These are phyloP conservation scores for Nothopassalora personata DNA, from an alignment of 2,329 filamentous ascomycete species.

Conservation along the genomic window DNA sequence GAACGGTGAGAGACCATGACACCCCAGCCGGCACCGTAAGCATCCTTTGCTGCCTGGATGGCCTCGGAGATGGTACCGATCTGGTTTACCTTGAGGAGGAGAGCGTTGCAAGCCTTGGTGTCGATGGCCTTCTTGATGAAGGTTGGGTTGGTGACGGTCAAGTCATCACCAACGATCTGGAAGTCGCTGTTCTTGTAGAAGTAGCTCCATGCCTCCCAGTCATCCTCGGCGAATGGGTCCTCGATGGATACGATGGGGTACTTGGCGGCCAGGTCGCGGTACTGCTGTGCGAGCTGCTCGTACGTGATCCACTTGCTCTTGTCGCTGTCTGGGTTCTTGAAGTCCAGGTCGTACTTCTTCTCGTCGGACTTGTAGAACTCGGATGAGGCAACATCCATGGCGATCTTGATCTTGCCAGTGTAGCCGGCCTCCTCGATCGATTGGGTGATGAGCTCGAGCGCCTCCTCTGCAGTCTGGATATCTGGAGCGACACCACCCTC, in stretches of 20 bases:
- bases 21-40: constrained; percentile 90
- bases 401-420: constrained; percentile 93
- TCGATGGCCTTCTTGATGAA: constrained; percentile 99
- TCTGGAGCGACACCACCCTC: constrained; percentile 99
- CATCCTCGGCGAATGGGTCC: constrained; percentile 98
- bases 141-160: constrained; percentile 97
- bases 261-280: constrained; percentile 81
- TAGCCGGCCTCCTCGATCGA: constrained; percentile 95
- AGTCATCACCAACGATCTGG: constrained; percentile 96
- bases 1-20: constrained; percentile 99
- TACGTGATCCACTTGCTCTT: constrained; percentile 97
- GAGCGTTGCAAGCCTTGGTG: constrained; percentile 96
- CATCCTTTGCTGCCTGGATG: constrained; percentile 98
- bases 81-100: constrained; percentile 99
- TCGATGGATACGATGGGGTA: constrained; percentile 99
- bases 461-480: constrained; percentile 95
- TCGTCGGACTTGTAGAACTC: constrained; percentile 96
- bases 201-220: constrained; percentile 99
- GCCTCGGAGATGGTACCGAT: constrained; percentile 98
- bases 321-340: constrained; percentile 99
- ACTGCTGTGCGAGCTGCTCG: constrained; percentile 83
- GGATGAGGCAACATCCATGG: constrained; percentile 98
- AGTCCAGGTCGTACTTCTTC: constrained; percentile 99
- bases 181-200: constrained; percentile 99
- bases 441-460: constrained; percentile 89